These are phyloP conservation scores for Ceratobasidium sp. DNA, from an alignment of 1,284 basidiomycete genomes.

Conservation along the genomic window DNA sequence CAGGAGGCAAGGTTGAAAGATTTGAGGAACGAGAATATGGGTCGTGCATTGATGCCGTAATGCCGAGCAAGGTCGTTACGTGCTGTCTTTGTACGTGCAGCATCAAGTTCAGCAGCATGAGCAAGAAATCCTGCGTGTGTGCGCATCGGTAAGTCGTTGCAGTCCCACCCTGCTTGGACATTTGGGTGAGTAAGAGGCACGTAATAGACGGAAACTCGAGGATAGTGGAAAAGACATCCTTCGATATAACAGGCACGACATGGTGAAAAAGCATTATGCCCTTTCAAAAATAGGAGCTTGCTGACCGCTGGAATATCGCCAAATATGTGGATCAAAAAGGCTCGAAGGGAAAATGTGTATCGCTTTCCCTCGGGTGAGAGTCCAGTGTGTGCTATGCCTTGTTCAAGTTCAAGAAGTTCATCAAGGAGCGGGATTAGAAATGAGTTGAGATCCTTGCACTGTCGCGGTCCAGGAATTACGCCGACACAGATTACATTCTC, in stretches of 20 bases:
- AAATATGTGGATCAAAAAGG: conserved; percentile 30
- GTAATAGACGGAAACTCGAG: conserved; percentile 10
- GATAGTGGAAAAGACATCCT: conserved; percentile 35
- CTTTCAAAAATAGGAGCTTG: conserved; percentile 48
- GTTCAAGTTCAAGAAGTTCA: conserved; percentile 48
- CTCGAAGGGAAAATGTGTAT: conserved; percentile 45
- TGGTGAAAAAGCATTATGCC: conserved; percentile 49
- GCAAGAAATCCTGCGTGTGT: conserved; percentile 35
- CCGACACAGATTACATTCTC: conserved; percentile 45
- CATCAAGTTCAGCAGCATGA: conserved; percentile 43
- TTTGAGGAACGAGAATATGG: background rate
- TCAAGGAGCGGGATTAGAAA: conserved; percentile 50
- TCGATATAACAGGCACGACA: conserved; percentile 50
- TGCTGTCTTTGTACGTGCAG: background rate
- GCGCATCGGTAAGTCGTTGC: conserved; percentile 15
- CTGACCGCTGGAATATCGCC: conserved; percentile 51
- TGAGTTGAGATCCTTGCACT: conserved; percentile 49
- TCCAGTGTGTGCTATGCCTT: conserved; percentile 49
- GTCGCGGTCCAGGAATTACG: conserved; percentile 51
- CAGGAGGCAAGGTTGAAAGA: background rate
- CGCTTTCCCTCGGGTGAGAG: conserved; percentile 33
- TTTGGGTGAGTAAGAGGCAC: conserved; percentile 21
- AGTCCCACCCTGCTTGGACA: background rate
- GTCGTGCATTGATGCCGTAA: conserved; percentile 34
- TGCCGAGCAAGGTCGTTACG: background rate